A percentile compares a stretch with the other conserved stretches of the same genome.
Evolutionary conservation across 2,329 filamentous ascomycete genomes (phyloP).

Genomic region (Ascochyta fabae): DNA sequence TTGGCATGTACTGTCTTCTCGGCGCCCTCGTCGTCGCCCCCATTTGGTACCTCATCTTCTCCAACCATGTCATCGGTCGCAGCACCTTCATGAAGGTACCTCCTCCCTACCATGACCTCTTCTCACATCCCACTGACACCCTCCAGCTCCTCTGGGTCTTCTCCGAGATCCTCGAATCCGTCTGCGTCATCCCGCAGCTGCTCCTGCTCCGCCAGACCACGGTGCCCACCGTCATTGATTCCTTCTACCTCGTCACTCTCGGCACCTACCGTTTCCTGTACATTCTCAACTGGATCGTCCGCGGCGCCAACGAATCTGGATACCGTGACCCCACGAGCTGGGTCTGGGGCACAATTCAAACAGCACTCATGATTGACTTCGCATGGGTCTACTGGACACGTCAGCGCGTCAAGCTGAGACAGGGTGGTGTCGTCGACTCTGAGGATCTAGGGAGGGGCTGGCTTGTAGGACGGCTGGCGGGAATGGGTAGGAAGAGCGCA

Average conservation of each 20-base stretch:
- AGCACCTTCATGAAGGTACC: constrained; percentile 50
- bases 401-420: constrained; percentile 90
- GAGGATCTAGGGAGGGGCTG: constrained; percentile 88
- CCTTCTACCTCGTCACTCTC: constrained; percentile 89
- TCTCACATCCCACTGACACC: neutral
- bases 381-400: constrained; percentile 96
- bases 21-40: constrained; percentile 73
- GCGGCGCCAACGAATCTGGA: constrained; percentile 63
- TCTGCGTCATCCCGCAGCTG: constrained; percentile 89
- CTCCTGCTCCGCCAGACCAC: constrained; percentile 92
- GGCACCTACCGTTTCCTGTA: constrained; percentile 90
- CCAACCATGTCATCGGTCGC: constrained; percentile 53
- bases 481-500: constrained; percentile 58
- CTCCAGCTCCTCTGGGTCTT: constrained; percentile 81
- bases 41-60: constrained; percentile 73
- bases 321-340: constrained; percentile 75
- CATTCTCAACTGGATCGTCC: constrained; percentile 87
- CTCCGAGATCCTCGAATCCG: constrained; percentile 88
- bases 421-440: constrained; percentile 85
- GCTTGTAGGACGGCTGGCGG: constrained; percentile 80
- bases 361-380: constrained; percentile 88
- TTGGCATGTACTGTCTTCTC: constrained; percentile 73
- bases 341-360: constrained; percentile 88
- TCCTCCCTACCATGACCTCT: neutral
- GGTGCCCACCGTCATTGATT: constrained; percentile 94